Conservation (phyloP, 192 early-diverging fungal genomes). For the Gigaspora rosea region DNA sequence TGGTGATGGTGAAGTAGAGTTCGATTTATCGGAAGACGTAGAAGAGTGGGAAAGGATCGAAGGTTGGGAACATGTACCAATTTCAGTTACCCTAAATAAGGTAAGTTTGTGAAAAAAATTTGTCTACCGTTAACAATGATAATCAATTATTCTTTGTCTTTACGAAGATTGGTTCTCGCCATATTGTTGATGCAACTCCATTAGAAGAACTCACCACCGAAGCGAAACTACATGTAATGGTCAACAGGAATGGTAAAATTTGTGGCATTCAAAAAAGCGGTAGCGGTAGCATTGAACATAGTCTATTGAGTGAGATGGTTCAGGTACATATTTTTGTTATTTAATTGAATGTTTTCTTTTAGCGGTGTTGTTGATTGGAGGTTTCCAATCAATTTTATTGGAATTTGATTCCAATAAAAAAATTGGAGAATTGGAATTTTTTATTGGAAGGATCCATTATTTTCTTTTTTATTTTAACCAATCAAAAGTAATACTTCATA, state of each 20-base stretch:
- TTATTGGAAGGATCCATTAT: no score
- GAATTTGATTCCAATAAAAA: no score
- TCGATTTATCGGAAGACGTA: slow-evolving; percentile 89
- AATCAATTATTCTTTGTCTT: background rate
- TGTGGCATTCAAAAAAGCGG: slow-evolving; percentile 88
- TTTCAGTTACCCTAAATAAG: slow-evolving; percentile 83
- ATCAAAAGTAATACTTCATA: no score
- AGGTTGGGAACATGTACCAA: slow-evolving; percentile 80
- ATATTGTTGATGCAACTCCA: slow-evolving; percentile 85
- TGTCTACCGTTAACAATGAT: background rate
- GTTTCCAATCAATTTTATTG: no score
- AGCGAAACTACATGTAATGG: slow-evolving; percentile 76
- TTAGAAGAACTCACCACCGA: slow-evolving; percentile 88
- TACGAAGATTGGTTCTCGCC: slow-evolving; percentile 74
- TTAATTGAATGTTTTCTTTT: slow-evolving; percentile 1
- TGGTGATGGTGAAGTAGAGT: slow-evolving; percentile 81
- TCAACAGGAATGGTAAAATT: slow-evolving; percentile 78
- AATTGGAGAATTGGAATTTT: no score
- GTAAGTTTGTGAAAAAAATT: slow-evolving; percentile 42
- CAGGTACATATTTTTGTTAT: slow-evolving; percentile 46
- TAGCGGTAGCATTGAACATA: slow-evolving; percentile 73
- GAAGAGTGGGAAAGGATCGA: slow-evolving; percentile 79
- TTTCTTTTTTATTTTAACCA: no score
- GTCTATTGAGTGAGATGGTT: slow-evolving; percentile 79
- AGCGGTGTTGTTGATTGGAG: no score